Evolutionary conservation across 2,329 filamentous ascomycete species (phyloP), one percentile per base, ranked within the genome.

Genomic region (Fusarium pseudonygamai): DNA sequence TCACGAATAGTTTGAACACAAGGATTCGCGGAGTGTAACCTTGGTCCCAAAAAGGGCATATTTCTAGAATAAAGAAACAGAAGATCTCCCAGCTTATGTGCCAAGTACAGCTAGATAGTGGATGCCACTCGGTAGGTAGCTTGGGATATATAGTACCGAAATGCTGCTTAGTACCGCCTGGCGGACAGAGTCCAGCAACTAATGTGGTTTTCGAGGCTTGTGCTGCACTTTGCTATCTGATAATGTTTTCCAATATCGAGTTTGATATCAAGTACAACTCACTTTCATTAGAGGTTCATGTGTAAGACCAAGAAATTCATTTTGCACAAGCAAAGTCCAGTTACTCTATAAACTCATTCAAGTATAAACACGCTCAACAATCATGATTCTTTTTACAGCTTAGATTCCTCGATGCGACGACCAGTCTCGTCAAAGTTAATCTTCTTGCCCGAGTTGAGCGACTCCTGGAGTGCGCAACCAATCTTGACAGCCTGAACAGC

Each of bases 401-500:
- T 78, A 37, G 75, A 64, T 12, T 43, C 63, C 65, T 78, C 76
- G 16, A 73, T 28, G 20, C 77, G 73, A 28, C 73, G 75, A n/a
- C 77, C 77, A n/a, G 74, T 77, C 72, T 79, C 86, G 78, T 91
- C 88, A 76, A 92, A 93, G 64, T 84, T 84, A 52, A 91, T 88
- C 82, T 89, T 89, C 80, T 85, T 83, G 26, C 87, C 88, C 1
- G 83, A 85, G 68, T 87, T 85, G 77, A 91, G 78, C 45, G 85
- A 84, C 79, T 91, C 89, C 79, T 91, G 89, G 73, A 91, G 79
- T 10, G 88, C 88, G 60, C 85, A 85, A 1, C 89, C 91, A 79
- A 93, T 92, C 78, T 86, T 85, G 26, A 93, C 86, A 5, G 88
- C 87, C 73, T 88, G 84, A 22, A 92, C 87, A 9, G 89, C 89